These are phyloP conservation scores for Pseudopediastrum boryanum DNA, from an alignment of 139 green algal species.

Conservation along the genomic window DNA sequence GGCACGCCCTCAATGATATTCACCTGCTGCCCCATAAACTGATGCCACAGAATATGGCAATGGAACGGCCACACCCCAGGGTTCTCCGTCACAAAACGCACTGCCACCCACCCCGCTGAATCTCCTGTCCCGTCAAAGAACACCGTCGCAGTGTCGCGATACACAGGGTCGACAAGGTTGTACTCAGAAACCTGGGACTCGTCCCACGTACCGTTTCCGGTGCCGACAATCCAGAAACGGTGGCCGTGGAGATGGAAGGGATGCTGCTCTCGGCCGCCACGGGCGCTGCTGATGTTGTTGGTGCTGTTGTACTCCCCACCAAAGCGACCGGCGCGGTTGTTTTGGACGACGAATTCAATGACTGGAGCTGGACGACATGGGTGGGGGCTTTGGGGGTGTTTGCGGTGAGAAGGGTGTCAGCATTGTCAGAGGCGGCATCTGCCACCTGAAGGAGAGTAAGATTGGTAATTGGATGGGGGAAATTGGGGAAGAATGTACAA, in stretches of 20 bases:
- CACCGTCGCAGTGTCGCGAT: conserved; percentile 51
- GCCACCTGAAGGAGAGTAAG: no score
- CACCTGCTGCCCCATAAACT: conserved; percentile 65
- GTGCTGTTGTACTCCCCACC: conserved; percentile 29
- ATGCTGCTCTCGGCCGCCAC: conserved; percentile 63
- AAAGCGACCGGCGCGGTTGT: conserved; percentile 27
- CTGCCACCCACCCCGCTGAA: conserved; percentile 28
- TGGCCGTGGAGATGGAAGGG: conserved; percentile 79
- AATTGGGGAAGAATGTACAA: no score
- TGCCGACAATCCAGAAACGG: conserved; percentile 63
- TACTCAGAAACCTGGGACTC: conserved; percentile 8
- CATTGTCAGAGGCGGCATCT: no score
- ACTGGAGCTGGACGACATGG: conserved; percentile 4
- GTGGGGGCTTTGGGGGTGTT: no score
- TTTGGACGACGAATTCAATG: conserved; percentile 34
- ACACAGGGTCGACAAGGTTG: conserved; percentile 41
- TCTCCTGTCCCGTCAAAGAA: conserved; percentile 20
- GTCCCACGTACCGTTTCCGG: conserved; percentile 14
- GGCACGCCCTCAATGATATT: conserved; percentile 33
- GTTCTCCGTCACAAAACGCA: conserved; percentile 42
- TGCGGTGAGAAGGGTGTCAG: no score
- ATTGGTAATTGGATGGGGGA: no score
- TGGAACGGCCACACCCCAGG: conserved; percentile 50
- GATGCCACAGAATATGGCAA: conserved; percentile 36
- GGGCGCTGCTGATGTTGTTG: conserved; percentile 16